Evolutionary conservation across 2,329 filamentous ascomycete genomes (phyloP), one percentile per base, ranked within the genome.

Genomic region (Nothopassalora personata): DNA sequence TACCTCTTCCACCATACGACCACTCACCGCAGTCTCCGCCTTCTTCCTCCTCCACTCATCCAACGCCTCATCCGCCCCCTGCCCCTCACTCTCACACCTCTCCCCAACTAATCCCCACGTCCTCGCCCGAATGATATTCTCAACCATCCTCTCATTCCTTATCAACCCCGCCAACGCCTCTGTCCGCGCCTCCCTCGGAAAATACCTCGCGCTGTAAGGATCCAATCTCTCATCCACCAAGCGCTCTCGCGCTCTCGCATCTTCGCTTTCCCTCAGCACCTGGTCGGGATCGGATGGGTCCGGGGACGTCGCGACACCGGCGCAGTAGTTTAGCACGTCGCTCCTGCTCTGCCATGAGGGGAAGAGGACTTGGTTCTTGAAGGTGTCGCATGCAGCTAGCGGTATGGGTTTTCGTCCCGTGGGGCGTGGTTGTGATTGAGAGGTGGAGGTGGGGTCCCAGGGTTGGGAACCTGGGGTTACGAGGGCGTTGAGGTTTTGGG

Each of bases 401-500:
- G 87, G 81, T 59, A 94, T 85, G 43, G 80, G 77, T 57, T 74
- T 67, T 36, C 76, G 78, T 3, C 46, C 34, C 5, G 71, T 72
- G 31, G 77, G 68, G 0, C 83, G 75, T 45, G 80, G 78, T 54
- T 87, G 83, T 1, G n/a, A 30, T 13, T 82, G 77, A 0, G 86
- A 83, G 0, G 91, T 96, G 0, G 90, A 92, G 0, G 81, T 77
- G 1, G 93, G 89, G 71, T 96, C 88, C 75, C 96, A 97, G 15
- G 86, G 85, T 43, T 76, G 75, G 48, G 80, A 78, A 11, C 89
- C 82, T 0, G 93, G 93, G 0, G 88, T 92, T 48, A 90, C 78
- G 39, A 97, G 83, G 1, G 91, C 90, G 78, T 97, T 97, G 61
- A 99, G 84, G 69, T 95, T 93, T 71, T 96, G 92, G 0, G 86